A percentile compares a stretch with the other conserved stretches of the same genome.
Evolutionary conservation across 176 grass and related monocot species (phyloP).

Genomic region (Aegilops umbellulata): DNA sequence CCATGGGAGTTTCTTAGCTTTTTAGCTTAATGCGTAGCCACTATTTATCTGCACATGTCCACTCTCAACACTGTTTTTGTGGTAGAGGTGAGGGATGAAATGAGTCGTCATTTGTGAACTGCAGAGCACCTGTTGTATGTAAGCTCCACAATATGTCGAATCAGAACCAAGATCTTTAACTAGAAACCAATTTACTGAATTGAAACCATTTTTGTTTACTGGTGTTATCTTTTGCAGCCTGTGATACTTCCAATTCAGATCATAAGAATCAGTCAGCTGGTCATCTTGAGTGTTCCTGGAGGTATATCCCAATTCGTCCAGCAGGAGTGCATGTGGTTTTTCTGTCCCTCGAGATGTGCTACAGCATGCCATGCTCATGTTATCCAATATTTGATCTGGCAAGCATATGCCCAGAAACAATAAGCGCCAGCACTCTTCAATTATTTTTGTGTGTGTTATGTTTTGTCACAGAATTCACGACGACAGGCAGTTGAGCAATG

Average conservation of each 20-base stretch:
- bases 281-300: conserved; percentile 45
- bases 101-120: neutral
- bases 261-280: too few species aligned
- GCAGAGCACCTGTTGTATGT: neutral
- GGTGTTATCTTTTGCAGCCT: neutral
- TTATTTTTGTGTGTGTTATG: neutral
- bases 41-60: neutral
- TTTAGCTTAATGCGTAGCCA: neutral
- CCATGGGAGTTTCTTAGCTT: neutral
- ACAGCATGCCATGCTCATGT: neutral
- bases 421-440: neutral
- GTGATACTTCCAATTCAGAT: too few species aligned
- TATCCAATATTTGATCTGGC: neutral
- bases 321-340: neutral
- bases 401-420: neutral
- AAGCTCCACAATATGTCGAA: conserved; percentile 4
- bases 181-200: conserved; percentile 9
- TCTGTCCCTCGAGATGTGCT: conserved; percentile 12
- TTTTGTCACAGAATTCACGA: conserved; percentile 79
- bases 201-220: neutral
- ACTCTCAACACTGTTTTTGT: neutral
- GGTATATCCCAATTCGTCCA: conserved; percentile 47
- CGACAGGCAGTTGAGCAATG: conserved; percentile 72
- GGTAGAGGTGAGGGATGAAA: neutral
- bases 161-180: neutral